Evolutionary conservation across 2,329 filamentous ascomycete genomes (phyloP).

Genomic region (Diplodia corticola): DNA sequence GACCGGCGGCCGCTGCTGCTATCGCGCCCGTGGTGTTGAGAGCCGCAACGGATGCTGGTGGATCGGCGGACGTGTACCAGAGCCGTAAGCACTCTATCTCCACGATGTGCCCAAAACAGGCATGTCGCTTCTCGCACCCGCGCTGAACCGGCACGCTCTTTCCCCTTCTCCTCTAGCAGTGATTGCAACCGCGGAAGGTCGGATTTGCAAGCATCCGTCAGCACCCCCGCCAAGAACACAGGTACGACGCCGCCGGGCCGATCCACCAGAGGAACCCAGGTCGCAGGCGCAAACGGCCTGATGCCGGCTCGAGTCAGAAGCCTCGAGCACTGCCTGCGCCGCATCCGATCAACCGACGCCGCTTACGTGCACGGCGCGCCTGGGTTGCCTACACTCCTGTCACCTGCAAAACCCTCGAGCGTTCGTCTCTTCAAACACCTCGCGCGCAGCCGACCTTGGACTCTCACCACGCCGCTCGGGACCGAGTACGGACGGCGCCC

Average conservation of each 20-base stretch:
- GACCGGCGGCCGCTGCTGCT: no score
- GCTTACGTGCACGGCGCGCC: not conserved
- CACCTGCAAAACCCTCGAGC: not conserved
- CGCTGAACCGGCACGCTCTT: not conserved
- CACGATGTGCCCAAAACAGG: not conserved
- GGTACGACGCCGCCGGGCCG: not conserved
- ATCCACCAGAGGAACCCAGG: not conserved
- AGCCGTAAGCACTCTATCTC: not conserved
- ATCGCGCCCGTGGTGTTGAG: no score
- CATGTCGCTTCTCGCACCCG: not conserved
- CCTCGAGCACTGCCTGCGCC: not conserved
- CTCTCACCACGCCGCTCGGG: no score
- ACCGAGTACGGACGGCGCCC: no score
- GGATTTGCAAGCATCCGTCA: slow-evolving; percentile 4
- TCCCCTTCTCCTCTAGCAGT: not conserved
- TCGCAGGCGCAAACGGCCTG: not conserved
- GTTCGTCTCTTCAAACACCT: not conserved
- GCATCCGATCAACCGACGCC: not conserved
- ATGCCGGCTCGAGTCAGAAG: not conserved
- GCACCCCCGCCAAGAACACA: not conserved
- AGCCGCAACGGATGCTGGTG: not conserved
- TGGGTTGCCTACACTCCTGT: not conserved
- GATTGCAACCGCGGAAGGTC: not conserved
- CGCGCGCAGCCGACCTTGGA: no score
- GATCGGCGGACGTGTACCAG: not conserved